Base-by-base conservation (phyloP, 176 grass and related monocot genomes). In the Aegilops bicornis region DNA sequence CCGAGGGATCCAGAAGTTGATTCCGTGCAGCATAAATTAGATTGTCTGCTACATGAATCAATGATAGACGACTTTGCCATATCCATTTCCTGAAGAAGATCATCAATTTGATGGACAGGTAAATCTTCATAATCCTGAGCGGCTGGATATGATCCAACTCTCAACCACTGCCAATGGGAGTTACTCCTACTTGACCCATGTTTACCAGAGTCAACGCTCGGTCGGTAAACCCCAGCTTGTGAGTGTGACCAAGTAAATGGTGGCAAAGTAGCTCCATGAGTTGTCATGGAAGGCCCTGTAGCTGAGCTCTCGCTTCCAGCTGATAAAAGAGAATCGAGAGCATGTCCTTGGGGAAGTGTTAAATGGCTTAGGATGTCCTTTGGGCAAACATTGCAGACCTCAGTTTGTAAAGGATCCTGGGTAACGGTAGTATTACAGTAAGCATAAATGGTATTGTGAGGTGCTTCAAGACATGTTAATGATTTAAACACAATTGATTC, bases 201-300 rank as follows among this genome's bases (percentile, higher is more conserved):
- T 94, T 92, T 99, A 77, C 88, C 83, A 64, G 65, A 83, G 80
- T 99, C 92, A 74, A 78, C 74, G 88, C 32, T 91, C 59, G 87
- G 79, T 76, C 93, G 93, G 80, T 79, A 89, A 84, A 85, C 66
- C 50, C 90, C 92, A 69, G 74, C 64, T 68, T 92, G 92, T 91
- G 88, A 78, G 17, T 62, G 85, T 73, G 94, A 99, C 97, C 97
- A 99, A 27, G 86, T 52, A 92, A 96, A 95, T 86, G 97, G 89
- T 42, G 97, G 97, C 77, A 99, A 96, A 88, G 85, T 96, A 82
- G 90, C 85, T 87, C 84, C 85, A 83, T 84, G 63, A 78, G 80
- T 89, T 79, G 85, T 83, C 82, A 86, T 68, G 64, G 85, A 79
- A 87, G 87, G 83, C 50, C 82, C 88, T 84, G 91, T n/a, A 86